Conservation (phyloP, 2,329 filamentous ascomycete species). For the Colletotrichum sidae region DNA sequence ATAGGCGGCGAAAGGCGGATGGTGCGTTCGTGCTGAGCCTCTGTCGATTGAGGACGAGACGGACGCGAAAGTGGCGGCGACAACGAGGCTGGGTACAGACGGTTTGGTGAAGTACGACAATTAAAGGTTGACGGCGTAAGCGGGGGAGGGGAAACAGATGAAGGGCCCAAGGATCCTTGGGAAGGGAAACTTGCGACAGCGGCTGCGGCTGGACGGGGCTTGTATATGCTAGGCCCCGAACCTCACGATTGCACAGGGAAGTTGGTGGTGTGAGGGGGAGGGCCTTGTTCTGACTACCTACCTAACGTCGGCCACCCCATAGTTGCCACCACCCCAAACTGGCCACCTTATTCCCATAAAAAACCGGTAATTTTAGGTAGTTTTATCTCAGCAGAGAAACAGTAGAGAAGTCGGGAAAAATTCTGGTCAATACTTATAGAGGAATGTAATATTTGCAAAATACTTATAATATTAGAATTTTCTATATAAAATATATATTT, state of each 20-base stretch:
- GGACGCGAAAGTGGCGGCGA: slow-evolving; percentile 7
- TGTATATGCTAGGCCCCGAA: background rate
- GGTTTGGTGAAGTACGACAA: background rate
- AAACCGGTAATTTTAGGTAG: too few species aligned
- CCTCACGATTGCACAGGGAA: slow-evolving; percentile 6
- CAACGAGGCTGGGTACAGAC: slow-evolving; percentile 21
- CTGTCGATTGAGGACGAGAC: background rate
- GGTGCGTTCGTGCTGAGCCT: background rate
- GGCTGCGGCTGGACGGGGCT: too few species aligned
- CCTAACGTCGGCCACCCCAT: too few species aligned
- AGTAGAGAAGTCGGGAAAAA: too few species aligned
- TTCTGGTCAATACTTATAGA: too few species aligned
- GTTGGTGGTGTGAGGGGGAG: background rate
- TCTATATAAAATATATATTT: too few species aligned
- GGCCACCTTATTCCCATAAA: too few species aligned
- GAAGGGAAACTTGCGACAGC: background rate
- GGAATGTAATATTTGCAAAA: too few species aligned
- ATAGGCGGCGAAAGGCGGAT: background rate
- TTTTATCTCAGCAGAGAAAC: too few species aligned
- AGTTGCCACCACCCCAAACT: too few species aligned
- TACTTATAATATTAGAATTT: too few species aligned
- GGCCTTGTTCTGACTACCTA: too few species aligned
- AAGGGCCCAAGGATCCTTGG: slow-evolving; percentile 21
- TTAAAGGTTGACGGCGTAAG: slow-evolving; percentile 1
- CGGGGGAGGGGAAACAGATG: slow-evolving; percentile 34